Evolutionary conservation across 2,329 filamentous ascomycete species (phyloP), one percentile per base, ranked within the genome.

Genomic region (Trichoderma koningii): DNA sequence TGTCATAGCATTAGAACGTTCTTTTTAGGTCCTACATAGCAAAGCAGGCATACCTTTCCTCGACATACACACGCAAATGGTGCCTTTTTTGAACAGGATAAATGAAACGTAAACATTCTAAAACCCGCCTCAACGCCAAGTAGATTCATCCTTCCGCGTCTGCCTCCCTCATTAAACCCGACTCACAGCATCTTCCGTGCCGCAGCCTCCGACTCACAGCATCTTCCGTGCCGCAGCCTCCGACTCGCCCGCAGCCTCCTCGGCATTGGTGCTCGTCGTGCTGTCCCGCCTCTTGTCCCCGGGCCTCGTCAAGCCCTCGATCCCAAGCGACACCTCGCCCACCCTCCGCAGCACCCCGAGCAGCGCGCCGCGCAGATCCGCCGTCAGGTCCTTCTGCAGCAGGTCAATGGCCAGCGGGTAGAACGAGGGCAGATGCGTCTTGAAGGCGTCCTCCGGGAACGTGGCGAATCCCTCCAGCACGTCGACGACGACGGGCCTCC

Each of bases 401-500:
- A 99, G 80, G 61, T 96, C 93, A 0, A 98, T 87, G 4, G 88
- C 86, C 17, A 97, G 81, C 3, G 93, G 92, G 73, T 97, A 97
- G 76, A 99, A 98, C 3, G 87, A 87, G 52, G 86, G 82, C 7
- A 97, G 85, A 71, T 98, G 89, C 65, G 88, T 87, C 62, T 86
- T 85, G 71, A 99, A 99, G 50, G 91, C 91, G 26, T 88, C 84
- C 19, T 86, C 83, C 0, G 92, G 91, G 79, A 98, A 97, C 7
- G 87, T 89, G 0, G 89, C 88, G 75, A 94, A 98, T 1, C 95
- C 95, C 73, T 99, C 94, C 10, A 99, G 82, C 9, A 99, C 95
- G 74, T 97, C 95, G 19, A 99, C 93, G 1, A 99, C 95, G 0
- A 99, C 95, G 0, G 95, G 95, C 19, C 95, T 85, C 95, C 95